Base-by-base conservation (phyloP, 202 grass and related monocot species). In the Bolboschoenoplectus hybrid region DNA sequence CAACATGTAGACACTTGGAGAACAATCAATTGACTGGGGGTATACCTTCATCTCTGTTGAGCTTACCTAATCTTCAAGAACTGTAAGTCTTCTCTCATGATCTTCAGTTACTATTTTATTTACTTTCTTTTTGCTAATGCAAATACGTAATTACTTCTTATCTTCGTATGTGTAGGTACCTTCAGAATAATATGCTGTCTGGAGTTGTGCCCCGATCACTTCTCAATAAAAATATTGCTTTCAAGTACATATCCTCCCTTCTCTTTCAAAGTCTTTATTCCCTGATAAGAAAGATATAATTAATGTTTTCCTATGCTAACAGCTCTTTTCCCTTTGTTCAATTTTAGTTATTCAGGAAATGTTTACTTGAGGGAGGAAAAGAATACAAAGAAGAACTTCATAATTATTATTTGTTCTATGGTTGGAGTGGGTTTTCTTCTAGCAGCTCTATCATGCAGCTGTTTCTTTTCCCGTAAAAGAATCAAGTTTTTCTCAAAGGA, bases 121-220 rank as follows among this genome's bases (percentile, higher is more conserved):
- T 63, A 11, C 20, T 75, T 63, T 43, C 1, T 75, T 81, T 40
- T 58, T 61, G 16, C 34, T 86, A 53, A 63, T 75, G 12, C 67
- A 57, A 74, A 16, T 9, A 49, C 65, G 44, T 58, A 74, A 79
- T 81, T 82, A 11, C 19, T 89, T 49, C 39, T 6, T 34, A 70
- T 50, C 35, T 77, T 47, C 83, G 74, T 80, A 11, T 58, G 71
- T 74, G 64, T 88, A 95, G 93, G 81, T 93, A 93, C 74, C 63
- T 94, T 87, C 80, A 97, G 72, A 91, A 97, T 65, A 97, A 97
- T 87, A 89, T 85, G 85, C 85, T 97, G 10, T 92, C 92, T 81
- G 94, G 94, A 63, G 41, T 61, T 76, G 65, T 97, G 50, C 92
- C 94, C 26, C 85, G 70, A 73, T 86, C 85, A 88, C 89, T 97